Evolutionary conservation across 1,284 basidiomycete species (phyloP).

Genomic region (Puccinia hordei): DNA sequence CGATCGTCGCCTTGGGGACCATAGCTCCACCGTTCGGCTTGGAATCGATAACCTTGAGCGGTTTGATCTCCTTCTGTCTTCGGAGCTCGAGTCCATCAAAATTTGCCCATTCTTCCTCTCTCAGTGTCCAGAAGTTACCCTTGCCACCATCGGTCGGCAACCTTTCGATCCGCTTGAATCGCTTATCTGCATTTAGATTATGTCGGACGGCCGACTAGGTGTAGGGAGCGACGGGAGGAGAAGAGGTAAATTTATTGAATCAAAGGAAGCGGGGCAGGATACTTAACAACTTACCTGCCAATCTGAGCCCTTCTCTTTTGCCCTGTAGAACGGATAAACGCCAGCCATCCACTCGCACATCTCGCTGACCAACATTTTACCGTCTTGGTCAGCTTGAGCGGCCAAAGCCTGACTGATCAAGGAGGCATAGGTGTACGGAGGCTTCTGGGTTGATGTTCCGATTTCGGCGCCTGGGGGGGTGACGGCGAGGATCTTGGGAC

Average conservation of each 20-base stretch:
- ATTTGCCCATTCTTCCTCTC: conserved; percentile 32
- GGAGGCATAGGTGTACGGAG: conserved; percentile 47
- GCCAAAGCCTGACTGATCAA: conserved; percentile 45
- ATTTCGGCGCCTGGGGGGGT: conserved; percentile 43
- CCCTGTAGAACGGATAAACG: conserved; percentile 45
- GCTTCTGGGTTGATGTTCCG: conserved; percentile 39
- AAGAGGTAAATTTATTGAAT: neutral
- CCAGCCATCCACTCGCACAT: conserved; percentile 51
- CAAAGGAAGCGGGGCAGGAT: neutral
- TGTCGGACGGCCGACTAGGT: conserved; percentile 44
- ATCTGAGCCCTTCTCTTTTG: conserved; percentile 40
- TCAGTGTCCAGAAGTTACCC: conserved; percentile 47
- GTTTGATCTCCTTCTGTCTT: conserved; percentile 13
- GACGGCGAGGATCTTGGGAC: conserved; percentile 19
- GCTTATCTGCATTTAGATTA: conserved; percentile 48
- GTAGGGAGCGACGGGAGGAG: neutral
- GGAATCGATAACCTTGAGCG: neutral
- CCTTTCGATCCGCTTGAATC: conserved; percentile 42
- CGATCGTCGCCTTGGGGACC: neutral
- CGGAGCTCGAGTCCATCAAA: conserved; percentile 42
- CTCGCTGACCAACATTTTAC: conserved; percentile 45
- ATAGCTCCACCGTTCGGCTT: neutral
- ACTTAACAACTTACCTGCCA: conserved; percentile 36
- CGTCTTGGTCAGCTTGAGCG: conserved; percentile 45
- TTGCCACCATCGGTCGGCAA: conserved; percentile 38